A percentile compares a stretch with the other conserved stretches of the same genome.
phyloP scores from a whole-genome alignment of 129 eudicot genomes.

The Lonicera japonica region DNA sequence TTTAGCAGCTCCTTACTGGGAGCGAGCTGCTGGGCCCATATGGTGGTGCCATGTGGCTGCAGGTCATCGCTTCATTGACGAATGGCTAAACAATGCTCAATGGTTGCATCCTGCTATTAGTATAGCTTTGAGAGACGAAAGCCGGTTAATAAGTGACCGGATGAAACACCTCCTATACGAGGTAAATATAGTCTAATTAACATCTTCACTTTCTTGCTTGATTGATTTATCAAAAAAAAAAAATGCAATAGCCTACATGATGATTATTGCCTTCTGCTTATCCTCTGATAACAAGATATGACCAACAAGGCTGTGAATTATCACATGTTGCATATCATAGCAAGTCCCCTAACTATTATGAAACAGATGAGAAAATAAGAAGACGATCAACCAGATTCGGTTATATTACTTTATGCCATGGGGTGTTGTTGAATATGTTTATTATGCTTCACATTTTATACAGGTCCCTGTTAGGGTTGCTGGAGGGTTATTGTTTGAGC shows the following conservation, averaged over 20 bases:
- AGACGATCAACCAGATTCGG: background rate
- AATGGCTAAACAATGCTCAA: constrained; percentile 74
- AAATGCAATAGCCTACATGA: no score
- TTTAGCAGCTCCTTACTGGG: constrained; percentile 93
- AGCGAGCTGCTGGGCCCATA: constrained; percentile 79
- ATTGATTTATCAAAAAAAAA: no score
- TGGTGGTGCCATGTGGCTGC: constrained; percentile 98
- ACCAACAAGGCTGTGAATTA: background rate
- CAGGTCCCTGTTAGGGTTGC: constrained; percentile 99
- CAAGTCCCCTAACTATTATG: constrained; percentile 3
- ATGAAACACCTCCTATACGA: constrained; percentile 95
- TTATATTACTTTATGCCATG: background rate
- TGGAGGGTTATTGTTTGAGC: constrained; percentile 92
- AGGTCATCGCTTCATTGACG: constrained; percentile 42
- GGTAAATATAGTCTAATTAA: constrained; percentile 42
- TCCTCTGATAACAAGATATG: background rate
- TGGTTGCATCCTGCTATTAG: constrained; percentile 99
- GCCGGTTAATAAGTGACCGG: constrained; percentile 81
- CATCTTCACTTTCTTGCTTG: constrained; percentile 3
- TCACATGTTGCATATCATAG: background rate
- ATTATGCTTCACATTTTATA: constrained; percentile 14
- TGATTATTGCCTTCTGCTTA: no score
- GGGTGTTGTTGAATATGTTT: background rate
- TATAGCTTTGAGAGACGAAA: constrained; percentile 89
- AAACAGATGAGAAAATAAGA: background rate